Evolutionary conservation across 495 filamentous ascomycete species (phyloP), one percentile per base, ranked within the genome.

Genomic region (Aspergillus avenaceus): DNA sequence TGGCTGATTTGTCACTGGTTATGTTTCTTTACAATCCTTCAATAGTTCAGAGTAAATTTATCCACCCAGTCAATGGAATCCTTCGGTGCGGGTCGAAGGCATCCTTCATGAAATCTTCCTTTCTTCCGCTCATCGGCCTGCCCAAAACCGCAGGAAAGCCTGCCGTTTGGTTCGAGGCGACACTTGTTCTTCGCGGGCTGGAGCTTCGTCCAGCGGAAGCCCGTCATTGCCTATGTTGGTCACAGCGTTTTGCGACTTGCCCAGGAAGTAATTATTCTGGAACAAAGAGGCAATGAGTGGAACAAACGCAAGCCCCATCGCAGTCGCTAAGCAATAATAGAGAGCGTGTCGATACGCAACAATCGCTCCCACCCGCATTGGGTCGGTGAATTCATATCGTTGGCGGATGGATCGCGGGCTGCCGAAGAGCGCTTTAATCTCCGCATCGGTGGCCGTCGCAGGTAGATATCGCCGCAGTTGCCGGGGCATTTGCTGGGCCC

Each of bases 181-280:
- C n/a, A n/a, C 28, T 9, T 31, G 28, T 31, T 31, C 28, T 3
- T 31, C 28, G 28, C 9, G n/a, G 28, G 28, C 2, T 8, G 28
- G 9, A 31, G 28, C 28, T 31, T 13, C 8, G 8, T 14, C 14
- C 16, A 55, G 6, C 5, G 37, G 19, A 16, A 50, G 22, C 0
- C 50, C 53, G 32, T 54, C 58, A 46, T 54, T 54, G 6, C 42
- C 51, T n/a, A 43, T 27, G 45, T 52, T 47, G 3, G 34, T 45
- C 7, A 57, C 54, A 6, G 45, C 48, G 49, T 57, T 61, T 38
- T 60, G 58, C 16, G 47, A 40, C 41, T 47, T 55, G 2, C 52
- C 45, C 5, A 61, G 22, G 47, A 49, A 57, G 28, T 53, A 61
- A 37, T 58, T 50, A 8, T 36, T 47, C 42, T 50, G 41, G 14